Evolutionary conservation across 169 alveolate species (phyloP), one percentile per base, ranked within the genome.

Genomic region (Eimeria falciformis): DNA sequence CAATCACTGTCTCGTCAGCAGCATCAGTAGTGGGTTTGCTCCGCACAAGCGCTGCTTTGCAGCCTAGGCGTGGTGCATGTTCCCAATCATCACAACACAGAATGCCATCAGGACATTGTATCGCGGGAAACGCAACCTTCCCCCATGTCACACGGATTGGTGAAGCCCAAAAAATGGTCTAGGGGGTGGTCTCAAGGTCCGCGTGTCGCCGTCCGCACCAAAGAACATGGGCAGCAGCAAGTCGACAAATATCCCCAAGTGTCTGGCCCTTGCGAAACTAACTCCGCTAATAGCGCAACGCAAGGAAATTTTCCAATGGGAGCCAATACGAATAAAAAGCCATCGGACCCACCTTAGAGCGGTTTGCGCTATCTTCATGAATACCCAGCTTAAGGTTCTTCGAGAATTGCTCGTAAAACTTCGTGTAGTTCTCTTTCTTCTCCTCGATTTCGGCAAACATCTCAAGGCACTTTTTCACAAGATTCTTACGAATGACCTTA

Each of bases 361-460:
- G 96, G 96, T 99, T 99, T 85, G 99, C 97, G 88, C 99, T 96
- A 95, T 99, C 99, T 95, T 99, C 99, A 95, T 99, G 99, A 95
- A 99, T 98, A 79, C 99, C 99, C 89, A 99, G 96, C 96, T 98
- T 99, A 84, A 99, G 97, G 97, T 99, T 99, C 98, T 99, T 99
- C 94, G 99, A 97, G 99, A 99, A 99, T 95, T 98, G 99, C 96
- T 99, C 99, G 97, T 99, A 99, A 99, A 99, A 99, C 96, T 99
- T 98, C 98, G 98, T 98, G 98, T 98, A 98, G 97, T 98, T 99
- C 87, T 99, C 99, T 90, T 98, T 98, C 96, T 99, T 98, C 93
- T 99, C 99, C n/a, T 99, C 97, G 73, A 99, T 96, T 95, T 99
- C 99, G 68, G 98, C 95, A 96, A 99, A 97, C 97, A 98, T 87